phyloP scores from a whole-genome alignment of 257 asterid species.

The Rhazya stricta region DNA sequence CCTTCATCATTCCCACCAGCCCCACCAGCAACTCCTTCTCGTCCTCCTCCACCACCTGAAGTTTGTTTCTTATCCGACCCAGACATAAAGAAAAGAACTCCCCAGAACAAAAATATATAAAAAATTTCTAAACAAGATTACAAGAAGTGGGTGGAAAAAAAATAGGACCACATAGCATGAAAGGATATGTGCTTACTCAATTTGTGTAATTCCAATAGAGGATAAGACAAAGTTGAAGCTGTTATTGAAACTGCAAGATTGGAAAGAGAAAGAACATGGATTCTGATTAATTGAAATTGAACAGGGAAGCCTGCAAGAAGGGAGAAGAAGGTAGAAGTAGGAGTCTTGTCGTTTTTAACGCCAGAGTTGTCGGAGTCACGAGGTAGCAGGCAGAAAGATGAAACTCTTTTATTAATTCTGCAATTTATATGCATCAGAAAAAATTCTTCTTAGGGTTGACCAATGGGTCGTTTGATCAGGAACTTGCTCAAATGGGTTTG shows the following conservation, averaged over 20 bases:
- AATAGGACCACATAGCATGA: slow-evolving; percentile 21
- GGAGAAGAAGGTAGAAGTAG: neutral
- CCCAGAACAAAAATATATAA: neutral
- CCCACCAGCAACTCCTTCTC: neutral
- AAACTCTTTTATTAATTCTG: too few species aligned
- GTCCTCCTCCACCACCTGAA: slow-evolving; percentile 22
- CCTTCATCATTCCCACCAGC: neutral
- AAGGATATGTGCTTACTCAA: neutral
- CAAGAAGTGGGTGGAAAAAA: neutral
- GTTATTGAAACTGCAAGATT: slow-evolving; percentile 2
- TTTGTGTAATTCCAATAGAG: neutral
- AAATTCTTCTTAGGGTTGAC: too few species aligned
- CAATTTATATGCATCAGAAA: too few species aligned
- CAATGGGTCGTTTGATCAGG: neutral
- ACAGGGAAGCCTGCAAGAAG: neutral
- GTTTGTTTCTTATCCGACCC: slow-evolving; percentile 29
- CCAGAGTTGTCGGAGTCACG: slow-evolving; percentile 21
- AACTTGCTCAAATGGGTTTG: neutral
- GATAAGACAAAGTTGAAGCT: neutral
- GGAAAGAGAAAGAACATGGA: neutral
- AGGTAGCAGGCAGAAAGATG: neutral
- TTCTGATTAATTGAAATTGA: neutral
- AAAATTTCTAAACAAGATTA: neutral
- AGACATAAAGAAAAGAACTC: slow-evolving; percentile 44
- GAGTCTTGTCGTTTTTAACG: slow-evolving; percentile 20